Evolutionary conservation across 768 basidiomycete genomes (phyloP).

Genomic region (Serendipita indica): DNA sequence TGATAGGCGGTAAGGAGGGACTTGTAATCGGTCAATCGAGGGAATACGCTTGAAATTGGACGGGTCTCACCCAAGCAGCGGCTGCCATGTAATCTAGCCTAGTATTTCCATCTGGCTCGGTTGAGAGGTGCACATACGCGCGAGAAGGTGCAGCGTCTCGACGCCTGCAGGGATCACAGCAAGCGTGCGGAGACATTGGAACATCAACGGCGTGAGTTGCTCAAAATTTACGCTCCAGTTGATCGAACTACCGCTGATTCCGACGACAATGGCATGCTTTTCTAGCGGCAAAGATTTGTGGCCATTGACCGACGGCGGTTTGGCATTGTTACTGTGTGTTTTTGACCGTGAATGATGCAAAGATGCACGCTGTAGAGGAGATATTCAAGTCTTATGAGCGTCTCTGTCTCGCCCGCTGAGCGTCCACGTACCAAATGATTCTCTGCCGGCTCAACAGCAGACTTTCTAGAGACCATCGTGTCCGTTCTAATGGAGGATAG

Average conservation of each 20-base stretch:
- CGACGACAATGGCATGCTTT: not conserved
- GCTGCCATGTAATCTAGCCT: constrained; percentile 3
- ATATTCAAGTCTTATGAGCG: not conserved
- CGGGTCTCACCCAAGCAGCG: not conserved
- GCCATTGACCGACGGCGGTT: not conserved
- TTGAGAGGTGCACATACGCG: not conserved
- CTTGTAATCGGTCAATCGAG: constrained; percentile 24
- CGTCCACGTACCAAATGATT: not conserved
- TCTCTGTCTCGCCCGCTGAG: not conserved
- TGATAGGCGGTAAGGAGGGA: constrained; percentile 77
- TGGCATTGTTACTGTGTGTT: not conserved
- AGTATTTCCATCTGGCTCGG: not conserved
- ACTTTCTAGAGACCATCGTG: not conserved
- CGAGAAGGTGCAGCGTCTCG: not conserved
- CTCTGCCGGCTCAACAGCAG: not conserved
- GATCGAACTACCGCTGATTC: not conserved
- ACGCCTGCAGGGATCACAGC: not conserved
- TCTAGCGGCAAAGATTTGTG: not conserved
- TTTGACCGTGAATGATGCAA: not conserved
- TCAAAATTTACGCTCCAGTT: not conserved
- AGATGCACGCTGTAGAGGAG: not conserved
- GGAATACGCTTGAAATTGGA: not conserved
- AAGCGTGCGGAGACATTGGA: not conserved
- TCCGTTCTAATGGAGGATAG: not conserved
- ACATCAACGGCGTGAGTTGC: not conserved